Conservation (phyloP, 2,329 filamentous ascomycete genomes). For the Davidsoniella virescens region DNA sequence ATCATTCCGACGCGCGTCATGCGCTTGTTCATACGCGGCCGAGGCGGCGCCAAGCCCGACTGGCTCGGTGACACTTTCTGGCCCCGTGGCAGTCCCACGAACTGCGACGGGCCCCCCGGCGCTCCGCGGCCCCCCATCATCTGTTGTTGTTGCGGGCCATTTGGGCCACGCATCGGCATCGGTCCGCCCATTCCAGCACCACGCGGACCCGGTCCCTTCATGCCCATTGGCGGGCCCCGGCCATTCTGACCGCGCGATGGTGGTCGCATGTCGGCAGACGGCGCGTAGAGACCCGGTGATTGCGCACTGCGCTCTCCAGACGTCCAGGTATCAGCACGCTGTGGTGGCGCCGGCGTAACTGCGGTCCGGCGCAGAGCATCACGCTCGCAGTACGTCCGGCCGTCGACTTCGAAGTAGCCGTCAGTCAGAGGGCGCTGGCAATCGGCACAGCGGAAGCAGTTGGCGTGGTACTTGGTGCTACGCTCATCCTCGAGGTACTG, state of each 20-base stretch:
- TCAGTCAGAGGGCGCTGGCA: conserved; percentile 60
- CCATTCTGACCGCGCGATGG: conserved; percentile 9
- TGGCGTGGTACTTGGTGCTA: conserved; percentile 65
- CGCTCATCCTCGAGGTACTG: conserved; percentile 76
- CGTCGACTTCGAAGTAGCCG: conserved; percentile 82
- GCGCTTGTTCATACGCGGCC: conserved; percentile 40
- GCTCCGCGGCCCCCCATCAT: conserved; percentile 13
- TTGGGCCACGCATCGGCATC: conserved; percentile 6
- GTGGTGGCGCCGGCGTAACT: neutral
- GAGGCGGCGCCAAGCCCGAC: conserved; percentile 20
- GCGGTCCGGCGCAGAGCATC: conserved; percentile 50
- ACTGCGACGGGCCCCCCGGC: conserved; percentile 12
- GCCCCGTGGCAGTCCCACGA: conserved; percentile 14
- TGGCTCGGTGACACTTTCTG: conserved; percentile 19
- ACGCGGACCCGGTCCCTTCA: conserved; percentile 14
- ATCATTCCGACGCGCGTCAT: conserved; percentile 46
- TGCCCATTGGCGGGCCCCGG: conserved; percentile 15
- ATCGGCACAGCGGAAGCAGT: conserved; percentile 71
- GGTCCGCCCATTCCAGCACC: conserved; percentile 6
- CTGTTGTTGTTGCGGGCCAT: conserved; percentile 13
- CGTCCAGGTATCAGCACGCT: conserved; percentile 4
- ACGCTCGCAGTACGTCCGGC: conserved; percentile 67
- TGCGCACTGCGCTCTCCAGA: conserved; percentile 13
- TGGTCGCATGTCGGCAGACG: conserved; percentile 5
- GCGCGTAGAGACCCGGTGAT: conserved; percentile 6